Conservation (phyloP, 441 rosid genomes). For the Bruguiera hainesii region DNA sequence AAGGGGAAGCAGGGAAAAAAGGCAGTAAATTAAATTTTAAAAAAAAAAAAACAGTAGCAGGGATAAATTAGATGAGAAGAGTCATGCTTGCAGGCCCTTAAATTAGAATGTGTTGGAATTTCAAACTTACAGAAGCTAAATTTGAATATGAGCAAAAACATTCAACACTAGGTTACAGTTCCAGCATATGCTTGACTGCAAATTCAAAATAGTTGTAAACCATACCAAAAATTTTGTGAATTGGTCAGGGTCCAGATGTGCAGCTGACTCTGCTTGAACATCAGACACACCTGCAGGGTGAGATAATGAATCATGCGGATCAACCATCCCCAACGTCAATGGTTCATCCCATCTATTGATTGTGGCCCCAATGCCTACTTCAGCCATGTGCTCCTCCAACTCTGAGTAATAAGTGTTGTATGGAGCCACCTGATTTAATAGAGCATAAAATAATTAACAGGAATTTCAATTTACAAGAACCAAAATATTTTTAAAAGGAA, state of each 20-base stretch:
- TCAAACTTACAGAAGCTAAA: too few relatives aligned
- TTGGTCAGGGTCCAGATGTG: conserved; percentile 83
- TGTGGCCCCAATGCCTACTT: conserved; percentile 72
- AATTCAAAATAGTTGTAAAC: neutral
- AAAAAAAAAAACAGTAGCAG: neutral
- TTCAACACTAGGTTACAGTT: too few relatives aligned
- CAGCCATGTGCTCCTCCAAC: conserved; percentile 88
- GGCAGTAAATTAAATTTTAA: neutral
- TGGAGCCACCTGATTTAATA: conserved; percentile 76
- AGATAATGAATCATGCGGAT: conserved; percentile 94
- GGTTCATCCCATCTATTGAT: conserved; percentile 93
- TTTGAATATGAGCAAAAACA: too few relatives aligned
- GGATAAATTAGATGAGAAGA: too few relatives aligned
- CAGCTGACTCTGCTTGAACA: conserved; percentile 89
- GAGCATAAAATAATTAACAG: neutral
- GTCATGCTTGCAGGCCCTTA: too few relatives aligned
- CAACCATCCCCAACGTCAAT: conserved; percentile 80
- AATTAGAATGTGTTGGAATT: too few relatives aligned
- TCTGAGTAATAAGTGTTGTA: conserved; percentile 90
- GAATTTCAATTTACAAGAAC: neutral
- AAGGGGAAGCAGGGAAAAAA: neutral
- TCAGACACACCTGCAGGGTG: conserved; percentile 99
- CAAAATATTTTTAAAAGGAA: too few relatives aligned
- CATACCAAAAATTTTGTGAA: conserved; percentile 88
- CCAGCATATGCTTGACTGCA: too few relatives aligned